Base-by-base conservation (phyloP, 495 filamentous ascomycete species). In the Penicillium atrosanguineum region DNA sequence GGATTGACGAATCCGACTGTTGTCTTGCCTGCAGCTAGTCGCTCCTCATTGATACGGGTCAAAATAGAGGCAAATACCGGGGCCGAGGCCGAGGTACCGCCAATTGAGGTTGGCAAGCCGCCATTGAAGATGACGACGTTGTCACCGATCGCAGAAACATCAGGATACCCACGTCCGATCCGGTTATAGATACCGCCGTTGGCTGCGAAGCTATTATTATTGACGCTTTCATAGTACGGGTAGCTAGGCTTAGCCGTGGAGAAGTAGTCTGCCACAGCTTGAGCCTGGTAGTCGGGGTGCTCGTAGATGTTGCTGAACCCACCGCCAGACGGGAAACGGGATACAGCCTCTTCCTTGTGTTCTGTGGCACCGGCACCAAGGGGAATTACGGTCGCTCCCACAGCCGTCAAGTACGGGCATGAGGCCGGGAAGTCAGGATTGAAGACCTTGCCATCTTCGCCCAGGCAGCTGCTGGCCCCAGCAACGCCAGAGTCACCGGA, bases 231-330 rank as follows among this genome's bases (percentile, higher is more conserved):
- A 52, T 72, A 72, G 58, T 71, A 73, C 0, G 67, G 61, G 58
- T 81, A 81, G 1, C 58, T 60, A 1, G 73, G 75, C 5, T 79
- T 70, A 21, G 80, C 69, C 43, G 70, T 71, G 11, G 52, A 51
- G 44, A 87, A 70, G 66, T 78, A 87, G 44, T 62, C 56, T 0
- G 65, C 60, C 4, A 90, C 80, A 1, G 78, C 78, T 1, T 60
- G 26, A 11, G 72, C 40, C 62, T 91, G 87, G 60, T 83, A 90
- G 7, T 53, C 46, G 0, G 87, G 84, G 9, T 75, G 65, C 19
- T 70, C 61, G 68, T 84, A 90, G 63, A 87, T 72, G 60, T 89
- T 88, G 56, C 79, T 84, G 69, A 89, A 89, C 12, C 85, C 86
- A 34, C 86, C 84, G 20, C 85, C 84, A 7, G 79, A 83, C 20